These are phyloP conservation scores for Lepiota brunneoincarnata DNA, from an alignment of 768 basidiomycete genomes.

Conservation along the genomic window DNA sequence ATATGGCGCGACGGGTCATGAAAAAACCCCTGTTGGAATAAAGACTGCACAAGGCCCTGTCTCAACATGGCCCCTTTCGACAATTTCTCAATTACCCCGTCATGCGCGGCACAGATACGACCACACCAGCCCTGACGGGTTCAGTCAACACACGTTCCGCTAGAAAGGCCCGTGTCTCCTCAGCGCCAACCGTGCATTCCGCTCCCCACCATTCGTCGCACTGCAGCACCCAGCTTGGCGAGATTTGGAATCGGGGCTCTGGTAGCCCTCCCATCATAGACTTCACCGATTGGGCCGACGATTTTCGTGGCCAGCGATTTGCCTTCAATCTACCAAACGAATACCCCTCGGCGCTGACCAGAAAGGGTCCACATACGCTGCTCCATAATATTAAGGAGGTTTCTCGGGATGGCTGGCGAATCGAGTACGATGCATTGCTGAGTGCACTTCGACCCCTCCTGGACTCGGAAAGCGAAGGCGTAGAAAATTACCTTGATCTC, in stretches of 20 bases:
- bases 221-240: neutral
- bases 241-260: neutral
- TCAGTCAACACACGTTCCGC: too few relatives aligned
- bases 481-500: neutral
- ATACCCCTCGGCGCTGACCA: conserved; percentile 3
- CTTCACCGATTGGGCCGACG: conserved; percentile 24
- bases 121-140: too few relatives aligned
- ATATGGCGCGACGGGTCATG: too few relatives aligned
- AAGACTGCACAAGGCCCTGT: too few relatives aligned
- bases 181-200: neutral
- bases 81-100: too few relatives aligned
- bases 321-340: conserved; percentile 15
- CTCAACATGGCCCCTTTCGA: too few relatives aligned
- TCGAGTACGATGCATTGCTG: neutral
- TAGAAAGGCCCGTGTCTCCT: neutral
- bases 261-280: conserved; percentile 24
- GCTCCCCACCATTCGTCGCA: neutral
- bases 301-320: conserved; percentile 19
- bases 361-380: neutral
- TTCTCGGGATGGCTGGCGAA: neutral
- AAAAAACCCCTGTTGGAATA: too few relatives aligned
- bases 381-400: neutral
- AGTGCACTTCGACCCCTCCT: neutral
- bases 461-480: neutral
- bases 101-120: too few relatives aligned